A percentile compares a stretch with the other conserved stretches of the same genome.
phyloP scores from a whole-genome alignment of 331 rosid species.

The Erythrophleum ivorense region DNA sequence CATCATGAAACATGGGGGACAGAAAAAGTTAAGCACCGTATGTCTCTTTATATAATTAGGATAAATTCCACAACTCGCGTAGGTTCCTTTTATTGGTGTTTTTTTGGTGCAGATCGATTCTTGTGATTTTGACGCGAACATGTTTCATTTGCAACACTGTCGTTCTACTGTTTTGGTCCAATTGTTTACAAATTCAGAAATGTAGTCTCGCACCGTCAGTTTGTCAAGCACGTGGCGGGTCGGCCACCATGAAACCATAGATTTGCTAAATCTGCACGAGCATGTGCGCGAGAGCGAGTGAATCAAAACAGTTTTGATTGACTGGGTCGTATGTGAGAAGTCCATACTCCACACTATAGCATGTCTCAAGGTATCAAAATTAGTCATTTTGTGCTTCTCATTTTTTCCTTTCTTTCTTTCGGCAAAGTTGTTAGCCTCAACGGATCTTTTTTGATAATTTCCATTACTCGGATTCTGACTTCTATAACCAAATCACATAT shows the following conservation, averaged over 20 bases:
- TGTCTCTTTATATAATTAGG: background rate
- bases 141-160: background rate
- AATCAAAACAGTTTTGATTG: background rate
- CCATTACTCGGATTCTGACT: no score
- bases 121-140: background rate
- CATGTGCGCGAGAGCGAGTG: conserved; percentile 36
- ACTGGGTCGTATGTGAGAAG: background rate
- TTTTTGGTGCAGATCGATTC: no score
- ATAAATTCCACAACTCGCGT: background rate
- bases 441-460: no score
- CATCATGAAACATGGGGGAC: background rate
- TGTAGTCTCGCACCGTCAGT: background rate
- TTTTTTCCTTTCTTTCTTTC: no score
- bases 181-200: background rate
- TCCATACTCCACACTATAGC: background rate
- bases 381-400: no score
- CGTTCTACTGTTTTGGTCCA: background rate
- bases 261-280: conserved; percentile 36
- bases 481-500: no score
- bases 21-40: background rate
- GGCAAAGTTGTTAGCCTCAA: no score
- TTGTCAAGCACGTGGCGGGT: conserved; percentile 46
- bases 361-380: background rate
- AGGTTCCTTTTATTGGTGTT: background rate
- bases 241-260: conserved; percentile 22